Evolutionary conservation across 805 yeast genomes (phyloP), one percentile per base, ranked within the genome.

Genomic region (Teunomyces cretensis): DNA sequence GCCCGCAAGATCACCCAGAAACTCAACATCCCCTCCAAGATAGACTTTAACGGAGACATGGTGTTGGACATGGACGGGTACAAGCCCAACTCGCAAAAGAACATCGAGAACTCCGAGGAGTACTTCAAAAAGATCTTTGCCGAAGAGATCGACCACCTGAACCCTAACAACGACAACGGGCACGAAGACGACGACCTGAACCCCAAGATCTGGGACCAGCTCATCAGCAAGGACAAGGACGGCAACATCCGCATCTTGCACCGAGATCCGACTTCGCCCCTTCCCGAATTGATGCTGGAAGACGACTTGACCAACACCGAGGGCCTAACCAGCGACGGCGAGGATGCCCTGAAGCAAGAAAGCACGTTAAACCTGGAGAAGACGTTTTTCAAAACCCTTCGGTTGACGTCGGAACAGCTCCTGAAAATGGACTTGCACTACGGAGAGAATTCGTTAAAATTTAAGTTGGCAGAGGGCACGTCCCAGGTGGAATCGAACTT

Each of bases 11-110:
- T 88, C 17, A 80, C 92, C 22, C 77, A 79, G 52, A 82, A 76
- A 58, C 72, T 88, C 52, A 88, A 90, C 58, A 90, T 94, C 27
- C 97, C 97, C 1, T 84, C 95, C 24, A 88, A 83, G 53, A 78
- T 91, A 30, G 96, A 88, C 50, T 84, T 85, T 49, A 87, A 88
- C 56, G 99, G 99, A 9, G 96, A 90, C 59, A 75, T 94, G 54
- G 79, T 90, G 33, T 69, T 94, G 37, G 99, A 94, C 67, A 88
- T 92, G 84, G 95, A 90, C 55, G 99, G 99, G 13, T 94, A 94
- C 67, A 92, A 91, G 65, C 86, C 96, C 28, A 89, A 84, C 55
- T 59, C 73, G 11, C 86, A 83, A 42, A 81, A 83, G 53, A 88
- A 85, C 61, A 80, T 86, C 33, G 83, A 83, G 41, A 83, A 81